Evolutionary conservation across 306 rosid species (phyloP).

Genomic region (Clitoria ternatea): DNA sequence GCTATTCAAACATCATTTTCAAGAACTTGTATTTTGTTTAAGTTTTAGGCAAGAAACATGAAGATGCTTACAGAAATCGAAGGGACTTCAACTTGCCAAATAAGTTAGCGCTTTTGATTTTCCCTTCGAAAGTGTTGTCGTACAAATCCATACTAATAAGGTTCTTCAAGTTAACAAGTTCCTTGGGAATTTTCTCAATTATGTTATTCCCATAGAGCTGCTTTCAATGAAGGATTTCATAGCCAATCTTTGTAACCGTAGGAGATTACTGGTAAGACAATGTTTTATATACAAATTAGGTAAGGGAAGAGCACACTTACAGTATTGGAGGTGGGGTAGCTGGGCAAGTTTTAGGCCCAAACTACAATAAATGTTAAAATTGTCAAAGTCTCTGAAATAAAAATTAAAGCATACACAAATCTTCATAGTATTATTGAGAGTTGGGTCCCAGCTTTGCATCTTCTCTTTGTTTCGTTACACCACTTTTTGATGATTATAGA

Average conservation of each 20-base stretch:
- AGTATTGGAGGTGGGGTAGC: conserved; percentile 62
- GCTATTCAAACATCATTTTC: not conserved
- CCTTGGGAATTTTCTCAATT: conserved; percentile 59
- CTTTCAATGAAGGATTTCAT: conserved; percentile 39
- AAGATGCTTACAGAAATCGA: conserved; percentile 64
- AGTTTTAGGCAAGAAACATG: not conserved
- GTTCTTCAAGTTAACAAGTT: conserved; percentile 51
- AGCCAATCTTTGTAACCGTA: not conserved
- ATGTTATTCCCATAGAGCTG: conserved; percentile 61
- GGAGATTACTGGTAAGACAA: not conserved
- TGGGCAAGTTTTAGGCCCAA: conserved; percentile 67
- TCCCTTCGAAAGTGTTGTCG: conserved; percentile 58
- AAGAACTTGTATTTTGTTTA: not conserved
- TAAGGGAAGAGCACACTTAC: conserved; percentile 31
- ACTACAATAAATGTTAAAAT: conserved; percentile 57
- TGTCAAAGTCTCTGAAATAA: conserved; percentile 70
- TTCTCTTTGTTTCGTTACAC: no score
- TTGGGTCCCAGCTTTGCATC: conserved; percentile 98
- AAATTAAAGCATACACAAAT: conserved; percentile 69
- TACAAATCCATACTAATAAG: conserved; percentile 79
- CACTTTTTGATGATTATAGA: no score
- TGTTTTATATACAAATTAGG: not conserved
- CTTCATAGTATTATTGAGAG: conserved; percentile 81
- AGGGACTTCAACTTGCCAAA: conserved; percentile 67
- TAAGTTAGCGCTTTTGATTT: conserved; percentile 59